Evolutionary conservation across 1,284 basidiomycete genomes (phyloP), one percentile per base, ranked within the genome.

Genomic region (Puccinia polysora): DNA sequence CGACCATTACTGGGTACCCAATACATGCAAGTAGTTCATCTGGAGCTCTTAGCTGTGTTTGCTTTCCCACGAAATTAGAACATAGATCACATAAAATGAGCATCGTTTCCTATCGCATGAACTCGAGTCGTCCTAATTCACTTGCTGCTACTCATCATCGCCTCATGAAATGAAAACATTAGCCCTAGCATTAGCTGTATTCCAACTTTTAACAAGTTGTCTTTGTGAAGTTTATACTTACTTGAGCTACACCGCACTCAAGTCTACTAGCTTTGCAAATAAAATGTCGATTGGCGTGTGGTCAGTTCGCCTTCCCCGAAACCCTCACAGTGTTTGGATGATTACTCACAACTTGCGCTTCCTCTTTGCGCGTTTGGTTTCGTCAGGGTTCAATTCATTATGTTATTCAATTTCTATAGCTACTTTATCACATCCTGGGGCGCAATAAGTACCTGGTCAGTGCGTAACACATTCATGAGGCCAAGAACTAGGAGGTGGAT

Each of bases 371-470:
- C 7, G 8, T 53, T 67, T n/a, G 25, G 14, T 43, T 55, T 32
- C 3, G 18, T 34, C 47, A 68, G 65, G 40, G 55, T 68, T 47
- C 65, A 68, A 49, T 68, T 68, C 55, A 68, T 68, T 40, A 58
- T 52, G 65, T 23, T 68, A 30, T 68, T 32, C 25, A 68, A 47
- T 28, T 68, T 68, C 30, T 68, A 58, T 45, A 68, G 65, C 43
- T 68, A 68, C 49, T 56, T 68, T 32, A 45, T 68, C n/a, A 68
- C 65, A n/a, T 68, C 65, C 7, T 68, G 65, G 65, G 65, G 65
- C 5, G 65, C 65, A n/a, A 47, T 68, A 40, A 68, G 55, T 43
- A 68, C 65, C 23, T 68, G 65, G 65, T 68, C 2, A 68, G 65
- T 36, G 10, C 4, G 10, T 32, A n/a, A n/a, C n/a, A n/a, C n/a